Evolutionary conservation across 75 land plant genomes (phyloP), one percentile per base, ranked within the genome.

Genomic region (Pinus taeda): DNA sequence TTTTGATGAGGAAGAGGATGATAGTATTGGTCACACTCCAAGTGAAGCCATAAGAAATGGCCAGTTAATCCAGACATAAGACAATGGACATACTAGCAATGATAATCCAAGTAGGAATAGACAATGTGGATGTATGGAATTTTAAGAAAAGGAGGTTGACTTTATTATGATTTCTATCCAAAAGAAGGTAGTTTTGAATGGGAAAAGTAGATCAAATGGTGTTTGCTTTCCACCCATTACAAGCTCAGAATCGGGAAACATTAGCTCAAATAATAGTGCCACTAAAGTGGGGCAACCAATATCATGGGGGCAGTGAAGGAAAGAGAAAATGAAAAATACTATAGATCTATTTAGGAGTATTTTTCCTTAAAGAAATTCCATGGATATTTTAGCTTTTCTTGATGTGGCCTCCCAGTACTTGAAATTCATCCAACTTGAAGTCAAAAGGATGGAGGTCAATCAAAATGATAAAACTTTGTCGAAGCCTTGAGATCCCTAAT

Each of bases 341-440:
- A 21, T 79, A 37, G 24, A 60, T 36, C 57, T 79, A 4, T 75
- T 92, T 42, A 76, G 85, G 33, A 85, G 82, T 3, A 81, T 90
- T 57, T 79, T 33, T 33, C 33, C 1, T 92, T 2, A 88, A n/a
- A 86, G 86, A 13, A 76, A 82, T 11, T 76, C 63, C 30, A 88
- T 85, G 94, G 87, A 82, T 63, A 82, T 88, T 39, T 86, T 80
- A 8, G 79, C 82, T 60, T 84, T 92, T 67, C 81, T 92, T n/a
- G 94, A 92, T 71, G 90, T 88, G 69, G 92, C 94, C 76, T 87
- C 90, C 12, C 79, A 67, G 45, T 84, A 90, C 80, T 81, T 92
- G 72, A 92, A 85, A 79, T 78, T 85, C 33, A 85, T 92, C 37
- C 89, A 90, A 73, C 72, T 85, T 12, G 83, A 85, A 78, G 90